Percentiles rank a stretch among this genome's conserved stretches.
Evolutionary conservation across 1,284 basidiomycete species (phyloP).

Genomic region (Moniliella sp.): DNA sequence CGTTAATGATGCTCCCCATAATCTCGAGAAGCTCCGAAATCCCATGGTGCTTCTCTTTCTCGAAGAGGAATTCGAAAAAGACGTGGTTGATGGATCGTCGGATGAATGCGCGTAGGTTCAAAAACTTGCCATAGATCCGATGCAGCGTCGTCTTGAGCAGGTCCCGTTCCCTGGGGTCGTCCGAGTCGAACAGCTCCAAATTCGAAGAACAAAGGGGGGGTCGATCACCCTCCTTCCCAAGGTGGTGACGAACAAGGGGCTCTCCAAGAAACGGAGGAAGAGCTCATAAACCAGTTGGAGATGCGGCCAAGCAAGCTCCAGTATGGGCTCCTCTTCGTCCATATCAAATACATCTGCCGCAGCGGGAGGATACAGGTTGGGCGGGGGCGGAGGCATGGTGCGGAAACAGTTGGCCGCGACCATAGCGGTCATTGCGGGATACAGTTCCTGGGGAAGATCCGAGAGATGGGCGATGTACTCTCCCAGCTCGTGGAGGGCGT

Average conservation of each 20-base stretch:
- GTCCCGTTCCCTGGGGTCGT: constrained; percentile 93
- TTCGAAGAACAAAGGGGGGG: constrained; percentile 72
- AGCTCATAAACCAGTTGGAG: constrained; percentile 99
- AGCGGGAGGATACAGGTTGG: constrained; percentile 5
- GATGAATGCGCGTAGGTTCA: constrained; percentile 93
- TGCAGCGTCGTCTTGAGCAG: constrained; percentile 97
- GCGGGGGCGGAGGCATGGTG: too few relatives aligned
- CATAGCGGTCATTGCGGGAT: constrained; percentile 97
- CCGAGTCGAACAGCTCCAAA: constrained; percentile 97
- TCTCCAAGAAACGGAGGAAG: constrained; percentile 95
- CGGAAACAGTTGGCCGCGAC: too few relatives aligned
- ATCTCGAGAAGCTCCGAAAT: constrained; percentile 97
- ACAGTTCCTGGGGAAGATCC: constrained; percentile 82
- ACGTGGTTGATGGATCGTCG: constrained; percentile 98
- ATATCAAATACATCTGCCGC: constrained; percentile 93
- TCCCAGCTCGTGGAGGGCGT: constrained; percentile 91
- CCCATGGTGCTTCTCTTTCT: constrained; percentile 93
- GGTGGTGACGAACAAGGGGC: constrained; percentile 93
- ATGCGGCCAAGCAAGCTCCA: constrained; percentile 97
- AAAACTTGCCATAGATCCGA: constrained; percentile 97
- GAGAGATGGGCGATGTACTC: constrained; percentile 93
- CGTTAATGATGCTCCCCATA: constrained; percentile 96
- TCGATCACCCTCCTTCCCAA: constrained; percentile 93
- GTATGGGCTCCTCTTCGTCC: constrained; percentile 94
- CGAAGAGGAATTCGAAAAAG: constrained; percentile 97